These are phyloP conservation scores for Debaryomyces sp. DNA, from an alignment of 1,139 yeast species.

Conservation along the genomic window DNA sequence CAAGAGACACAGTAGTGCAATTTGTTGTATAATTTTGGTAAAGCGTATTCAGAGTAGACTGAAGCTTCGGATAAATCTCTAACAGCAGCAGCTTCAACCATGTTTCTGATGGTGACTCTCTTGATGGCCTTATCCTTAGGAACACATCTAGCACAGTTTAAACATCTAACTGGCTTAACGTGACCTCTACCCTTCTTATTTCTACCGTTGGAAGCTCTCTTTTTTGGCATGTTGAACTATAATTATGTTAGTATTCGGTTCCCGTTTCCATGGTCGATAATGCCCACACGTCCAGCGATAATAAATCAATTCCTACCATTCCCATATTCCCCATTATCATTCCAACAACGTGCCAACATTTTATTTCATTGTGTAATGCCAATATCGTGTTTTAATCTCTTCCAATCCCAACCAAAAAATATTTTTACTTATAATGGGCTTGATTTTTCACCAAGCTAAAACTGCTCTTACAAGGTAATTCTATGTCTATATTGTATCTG, in stretches of 20 bases:
- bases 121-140: constrained; percentile 99
- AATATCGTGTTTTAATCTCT: background rate
- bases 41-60: constrained; percentile 98
- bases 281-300: background rate
- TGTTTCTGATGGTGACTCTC: constrained; percentile 99
- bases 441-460: background rate
- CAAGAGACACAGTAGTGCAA: constrained; percentile 99
- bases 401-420: background rate
- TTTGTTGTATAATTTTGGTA: constrained; percentile 99
- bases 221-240: constrained; percentile 88
- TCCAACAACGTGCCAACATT: background rate
- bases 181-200: constrained; percentile 99
- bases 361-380: background rate
- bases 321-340: background rate
- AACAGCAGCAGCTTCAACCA: constrained; percentile 99
- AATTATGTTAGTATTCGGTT: constrained; percentile 24
- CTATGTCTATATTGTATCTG: background rate
- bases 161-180: constrained; percentile 99
- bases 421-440: background rate
- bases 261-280: background rate
- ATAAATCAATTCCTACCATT: background rate
- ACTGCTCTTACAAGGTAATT: background rate
- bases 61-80: constrained; percentile 99
- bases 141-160: constrained; percentile 99
- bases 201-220: constrained; percentile 99